Percentiles rank a stretch among this genome's conserved stretches.
Evolutionary conservation across 495 filamentous ascomycete genomes (phyloP).

Genomic region (Tuber calosporum): DNA sequence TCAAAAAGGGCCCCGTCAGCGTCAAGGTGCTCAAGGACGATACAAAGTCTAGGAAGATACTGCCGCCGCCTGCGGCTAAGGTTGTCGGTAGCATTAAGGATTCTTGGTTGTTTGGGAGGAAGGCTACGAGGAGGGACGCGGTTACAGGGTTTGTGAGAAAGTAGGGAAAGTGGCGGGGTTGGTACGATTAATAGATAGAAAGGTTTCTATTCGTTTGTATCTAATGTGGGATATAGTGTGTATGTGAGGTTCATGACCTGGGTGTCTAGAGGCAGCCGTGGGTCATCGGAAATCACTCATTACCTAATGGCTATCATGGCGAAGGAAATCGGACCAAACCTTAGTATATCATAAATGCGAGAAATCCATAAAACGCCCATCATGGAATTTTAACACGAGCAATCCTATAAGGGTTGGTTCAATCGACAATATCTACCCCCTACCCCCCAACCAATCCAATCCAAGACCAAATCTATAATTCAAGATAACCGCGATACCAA

Average conservation of each 20-base stretch:
- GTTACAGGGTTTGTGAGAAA: conserved; percentile 26
- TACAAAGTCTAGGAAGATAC: conserved; percentile 22
- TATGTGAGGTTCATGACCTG: neutral
- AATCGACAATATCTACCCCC: neutral
- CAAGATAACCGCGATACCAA: neutral
- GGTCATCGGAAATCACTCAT: conserved; percentile 2
- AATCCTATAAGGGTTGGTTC: neutral
- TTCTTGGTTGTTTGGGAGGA: conserved; percentile 23
- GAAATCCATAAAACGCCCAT: neutral
- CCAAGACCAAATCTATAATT: conserved; percentile 1
- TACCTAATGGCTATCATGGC: neutral
- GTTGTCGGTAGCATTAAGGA: conserved; percentile 34
- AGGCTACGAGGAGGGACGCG: conserved; percentile 26
- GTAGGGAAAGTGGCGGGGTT: neutral
- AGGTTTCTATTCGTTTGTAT: neutral
- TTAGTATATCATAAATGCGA: neutral
- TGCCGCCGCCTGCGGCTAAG: conserved; percentile 34
- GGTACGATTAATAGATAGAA: neutral
- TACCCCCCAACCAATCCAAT: neutral
- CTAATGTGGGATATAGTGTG: neutral
- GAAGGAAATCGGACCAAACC: neutral
- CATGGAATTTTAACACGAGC: neutral
- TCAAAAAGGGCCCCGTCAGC: conserved; percentile 39
- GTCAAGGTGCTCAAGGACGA: conserved; percentile 38
- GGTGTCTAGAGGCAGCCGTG: neutral